Base-by-base conservation (phyloP, 2,329 filamentous ascomycete genomes). In the Apiospora malaysiana region DNA sequence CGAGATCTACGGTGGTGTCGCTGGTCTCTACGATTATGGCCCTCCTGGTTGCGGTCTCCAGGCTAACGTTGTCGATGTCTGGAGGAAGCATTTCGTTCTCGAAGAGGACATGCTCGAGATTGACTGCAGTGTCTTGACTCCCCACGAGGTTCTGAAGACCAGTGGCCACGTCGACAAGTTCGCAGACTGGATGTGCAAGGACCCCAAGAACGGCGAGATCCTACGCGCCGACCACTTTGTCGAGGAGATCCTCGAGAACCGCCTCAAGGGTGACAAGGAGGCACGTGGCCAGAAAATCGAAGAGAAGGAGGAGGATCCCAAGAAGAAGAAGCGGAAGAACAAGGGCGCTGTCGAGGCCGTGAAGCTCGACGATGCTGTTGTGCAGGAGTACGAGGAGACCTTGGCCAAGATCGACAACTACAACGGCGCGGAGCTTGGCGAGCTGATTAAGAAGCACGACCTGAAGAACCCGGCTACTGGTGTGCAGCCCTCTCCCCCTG, bases 121-220 rank as follows among this genome's bases (percentile, higher is more conserved):
- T 75, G 95, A 97, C 85, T 97, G 94, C 85, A 96, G 93, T 49
- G 96, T 95, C 84, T 84, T 99, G 79, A 99, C 96, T 51, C 96
- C 96, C 45, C 91, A 96, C 78, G 93, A 96, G 66, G 94, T 99
- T 47, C 89, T 99, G 79, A 97, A 98, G 88, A 97, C 95, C 69
- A 93, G 91, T 81, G 96, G 96, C 74, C 96, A 99, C 84, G 96
- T 98, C 75, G 95, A 98, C 83, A 97, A 97, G 83, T 98, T 98
- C 79, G 93, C 94, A 83, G 95, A 98, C 82, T 98, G 93, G 94
- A 98, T 98, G 95, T 97, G 94, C 91, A 97, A 97, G 84, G 96
- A 99, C 82, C 94, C 95, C 74, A 97, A 97, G 88, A 97, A 92
- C 78, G 96, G 96, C 80, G 96, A 99, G 82, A 97, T 98, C 79